Conservation (phyloP, 2,329 filamentous ascomycete genomes). For the Pseudovirgaria hyperparasitica region DNA sequence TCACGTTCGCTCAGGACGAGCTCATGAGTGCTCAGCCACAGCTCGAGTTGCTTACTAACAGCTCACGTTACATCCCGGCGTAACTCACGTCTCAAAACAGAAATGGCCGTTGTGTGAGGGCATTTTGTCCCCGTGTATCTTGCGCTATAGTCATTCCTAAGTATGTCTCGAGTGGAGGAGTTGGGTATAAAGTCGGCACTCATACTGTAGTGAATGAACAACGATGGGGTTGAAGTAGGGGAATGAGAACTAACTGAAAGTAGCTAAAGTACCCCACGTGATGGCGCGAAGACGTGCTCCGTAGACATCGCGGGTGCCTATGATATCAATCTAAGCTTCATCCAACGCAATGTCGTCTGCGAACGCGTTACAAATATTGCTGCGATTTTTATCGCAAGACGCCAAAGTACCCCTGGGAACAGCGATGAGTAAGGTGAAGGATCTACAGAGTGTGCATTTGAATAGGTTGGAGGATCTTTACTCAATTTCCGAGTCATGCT, state of each 20-base stretch:
- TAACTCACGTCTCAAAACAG: slow-evolving; percentile 10
- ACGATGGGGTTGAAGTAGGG: no score
- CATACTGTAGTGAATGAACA: no score
- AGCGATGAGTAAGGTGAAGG: slow-evolving; percentile 42
- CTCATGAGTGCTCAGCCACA: slow-evolving; percentile 7
- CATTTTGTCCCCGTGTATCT: slow-evolving; percentile 10
- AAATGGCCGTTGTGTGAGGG: slow-evolving; percentile 9
- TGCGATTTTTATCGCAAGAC: slow-evolving; percentile 47
- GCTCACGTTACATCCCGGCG: slow-evolving; percentile 9
- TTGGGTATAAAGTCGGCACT: no score
- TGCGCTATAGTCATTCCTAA: no score
- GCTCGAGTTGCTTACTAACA: slow-evolving; percentile 8
- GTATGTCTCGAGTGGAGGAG: no score
- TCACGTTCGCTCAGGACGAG: no score
- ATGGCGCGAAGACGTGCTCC: no score
- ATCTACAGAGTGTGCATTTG: slow-evolving; percentile 38
- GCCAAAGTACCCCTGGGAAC: slow-evolving; percentile 41
- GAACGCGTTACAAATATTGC: slow-evolving; percentile 31
- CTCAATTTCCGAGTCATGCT: slow-evolving; percentile 7
- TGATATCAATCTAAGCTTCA: no score
- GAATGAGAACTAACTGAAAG: no score
- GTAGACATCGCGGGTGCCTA: no score
- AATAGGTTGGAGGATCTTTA: slow-evolving; percentile 34
- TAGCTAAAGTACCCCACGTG: no score
- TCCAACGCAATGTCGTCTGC: slow-evolving; percentile 17